Evolutionary conservation across 768 basidiomycete genomes (phyloP), one percentile per base, ranked within the genome.

Genomic region (Mycena alexandri): DNA sequence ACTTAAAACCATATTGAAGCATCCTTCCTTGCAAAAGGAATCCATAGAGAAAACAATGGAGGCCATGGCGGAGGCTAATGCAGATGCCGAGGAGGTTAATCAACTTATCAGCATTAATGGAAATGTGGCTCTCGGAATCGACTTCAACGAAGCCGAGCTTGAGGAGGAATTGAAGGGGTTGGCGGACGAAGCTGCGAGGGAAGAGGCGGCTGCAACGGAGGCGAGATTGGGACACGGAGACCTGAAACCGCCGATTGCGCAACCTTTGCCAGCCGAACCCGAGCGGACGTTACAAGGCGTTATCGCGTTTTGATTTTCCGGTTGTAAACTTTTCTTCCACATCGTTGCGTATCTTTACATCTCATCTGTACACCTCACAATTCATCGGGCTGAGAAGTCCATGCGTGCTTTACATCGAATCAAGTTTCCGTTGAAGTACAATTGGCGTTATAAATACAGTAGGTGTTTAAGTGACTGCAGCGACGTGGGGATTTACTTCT

Each of bases 1-100:
- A 0, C 82, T 98, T 8, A 86, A 86, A 16, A 79, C 88, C 0
- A 88, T 98, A 48, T 86, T 98, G 2, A 82, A 90, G 10, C 89
- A 97, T 71, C 95, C 96, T 0, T 89, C 89, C 0, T 82, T 99
- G 14, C 89, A 91, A 67, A 86, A 88, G n/a, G 90, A 90, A 17
- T 86, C 84, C 55, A 88, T 99, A 52, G 93, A 97, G 63, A 85
- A 88, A 71, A 97, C 95, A 4, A 90, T 97, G 87, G 93, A 96
- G 25, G 91, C 90, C 11, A 84, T 99, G 71, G 91, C 93, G 0
- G 91, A 92, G 67, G 93, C 92, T 2, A 91, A 93, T 69, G 87
- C 90, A 1, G 90, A 95, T 73, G 93, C 94, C 47, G 84, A 83
- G 43, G 96, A 98, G 72, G 83, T 98, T 17, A 93, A 97, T 71